Evolutionary conservation across 2,329 filamentous ascomycete species (phyloP), one percentile per base, ranked within the genome.

Genomic region (Venturia aucupariae): DNA sequence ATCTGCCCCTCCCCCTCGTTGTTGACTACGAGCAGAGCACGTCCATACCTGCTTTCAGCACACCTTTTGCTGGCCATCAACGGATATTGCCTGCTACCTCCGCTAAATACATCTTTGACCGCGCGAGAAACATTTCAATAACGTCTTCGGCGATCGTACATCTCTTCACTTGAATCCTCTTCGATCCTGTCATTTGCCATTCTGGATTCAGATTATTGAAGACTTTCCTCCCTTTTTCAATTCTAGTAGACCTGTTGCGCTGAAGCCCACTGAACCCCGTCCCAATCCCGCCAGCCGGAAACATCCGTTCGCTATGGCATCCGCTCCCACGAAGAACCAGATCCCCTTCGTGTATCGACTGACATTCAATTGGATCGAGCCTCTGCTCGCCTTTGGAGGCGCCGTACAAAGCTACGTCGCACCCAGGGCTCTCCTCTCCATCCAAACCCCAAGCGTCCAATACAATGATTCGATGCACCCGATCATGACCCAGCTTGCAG

Each of bases 321-420:
- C 51, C 13, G n/a, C 51, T 19, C 10, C 30, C 30, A 35, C 4
- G 8, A 22, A n/a, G 15, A 24, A 42, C n/a, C 59, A 42, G 35
- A 64, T 64, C 17, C 62, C 62, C 13, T 60, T 64, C 15, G 24
- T 39, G 10, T 64, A 64, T 38, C 48, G 62, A 42, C n/a, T 61
- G 10, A 41, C 32, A 6, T 64, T 64, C 54, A 57, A 64, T 39
- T 64, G 51, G 46, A 61, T 64, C 46, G 62, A 64, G 38, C 62
- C 62, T 11, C 11, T 64, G 22, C 13, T 41, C 27, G 62, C 62
- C 42, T 57, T 39, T n/a, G 27, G 35, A 19, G 62, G 62, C n/a
- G 62, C 46, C 4, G 22, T 64, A 0, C 51, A 57, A 27, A 38
- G 32, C 39, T 42, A 59, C 51, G n/a, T 64, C 38, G 15, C 32